A percentile compares a stretch with the other conserved stretches of the same genome.
phyloP scores from a whole-genome alignment of 2,329 filamentous ascomycete species.

The Stachybotrys chartarum region DNA sequence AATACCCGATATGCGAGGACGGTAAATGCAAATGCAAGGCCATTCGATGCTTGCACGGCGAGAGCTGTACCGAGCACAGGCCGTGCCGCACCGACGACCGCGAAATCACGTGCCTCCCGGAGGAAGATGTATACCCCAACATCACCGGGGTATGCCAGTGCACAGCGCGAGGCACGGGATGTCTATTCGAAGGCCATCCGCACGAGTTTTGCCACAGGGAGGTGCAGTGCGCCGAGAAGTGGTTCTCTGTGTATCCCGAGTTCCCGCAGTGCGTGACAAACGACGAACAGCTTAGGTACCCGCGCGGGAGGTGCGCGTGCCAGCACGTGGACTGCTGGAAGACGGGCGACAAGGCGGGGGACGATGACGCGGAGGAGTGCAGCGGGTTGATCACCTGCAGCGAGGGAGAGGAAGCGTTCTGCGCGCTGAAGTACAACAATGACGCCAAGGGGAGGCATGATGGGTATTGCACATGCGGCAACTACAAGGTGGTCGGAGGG shows the following conservation, averaged over 20 bases:
- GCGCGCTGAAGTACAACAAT: not conserved
- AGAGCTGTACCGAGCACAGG: conserved; percentile 1
- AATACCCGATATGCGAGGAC: conserved; percentile 5
- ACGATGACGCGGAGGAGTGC: conserved; percentile 1
- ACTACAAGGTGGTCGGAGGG: not conserved
- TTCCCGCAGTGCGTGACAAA: conserved; percentile 7
- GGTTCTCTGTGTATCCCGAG: conserved; percentile 5
- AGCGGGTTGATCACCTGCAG: conserved; percentile 3
- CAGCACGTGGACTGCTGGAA: conserved; percentile 3
- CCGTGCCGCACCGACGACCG: conserved; percentile 6
- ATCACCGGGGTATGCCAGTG: conserved; percentile 4
- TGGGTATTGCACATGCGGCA: conserved; percentile 8
- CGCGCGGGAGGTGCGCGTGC: conserved; percentile 5
- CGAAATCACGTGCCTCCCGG: conserved; percentile 1
- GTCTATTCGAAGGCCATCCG: conserved; percentile 1
- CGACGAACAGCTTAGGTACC: not conserved
- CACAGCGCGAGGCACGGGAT: not conserved
- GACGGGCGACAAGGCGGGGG: not conserved
- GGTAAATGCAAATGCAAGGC: conserved; percentile 5
- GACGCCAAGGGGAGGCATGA: conserved; percentile 1
- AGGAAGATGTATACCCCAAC: not conserved
- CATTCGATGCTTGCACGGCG: conserved; percentile 1
- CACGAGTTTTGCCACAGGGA: conserved; percentile 2
- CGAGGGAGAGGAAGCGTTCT: not conserved
- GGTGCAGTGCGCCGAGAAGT: conserved; percentile 3